Conservation (phyloP, 352 stramenopile species). For the Phytopythium chamaehyphon region DNA sequence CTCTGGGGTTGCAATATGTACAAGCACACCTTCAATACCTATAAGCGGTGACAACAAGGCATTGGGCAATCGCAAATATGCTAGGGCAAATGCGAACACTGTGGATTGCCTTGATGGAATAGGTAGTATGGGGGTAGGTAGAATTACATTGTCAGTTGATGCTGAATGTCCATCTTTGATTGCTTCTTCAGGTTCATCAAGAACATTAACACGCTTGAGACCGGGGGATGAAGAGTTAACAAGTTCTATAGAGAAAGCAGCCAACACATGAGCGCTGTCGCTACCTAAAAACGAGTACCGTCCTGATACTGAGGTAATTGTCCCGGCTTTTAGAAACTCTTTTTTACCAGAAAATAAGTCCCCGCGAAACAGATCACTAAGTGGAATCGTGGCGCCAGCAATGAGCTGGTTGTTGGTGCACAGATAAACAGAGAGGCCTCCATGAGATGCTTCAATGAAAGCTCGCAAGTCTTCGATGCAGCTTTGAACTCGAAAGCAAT, state of each 20-base stretch:
- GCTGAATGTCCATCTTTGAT: too few species aligned
- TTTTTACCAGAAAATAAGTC: constrained; percentile 10
- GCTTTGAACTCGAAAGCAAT: constrained; percentile 67
- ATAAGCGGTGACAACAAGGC: not conserved
- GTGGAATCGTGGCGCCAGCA: constrained; percentile 48
- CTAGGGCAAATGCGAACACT: not conserved
- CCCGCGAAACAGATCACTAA: constrained; percentile 25
- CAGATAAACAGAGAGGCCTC: constrained; percentile 51
- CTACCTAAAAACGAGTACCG: constrained; percentile 42
- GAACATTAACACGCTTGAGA: too few species aligned
- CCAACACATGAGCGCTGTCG: constrained; percentile 22
- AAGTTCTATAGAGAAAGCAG: not conserved
- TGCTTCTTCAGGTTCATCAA: too few species aligned
- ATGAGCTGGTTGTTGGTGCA: constrained; percentile 68
- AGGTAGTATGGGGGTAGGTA: too few species aligned
- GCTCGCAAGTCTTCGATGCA: constrained; percentile 37
- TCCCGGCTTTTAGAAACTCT: constrained; percentile 1
- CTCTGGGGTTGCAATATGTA: not conserved
- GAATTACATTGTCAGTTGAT: too few species aligned
- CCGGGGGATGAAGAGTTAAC: too few species aligned
- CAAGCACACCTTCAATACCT: not conserved
- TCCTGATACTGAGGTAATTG: constrained; percentile 18
- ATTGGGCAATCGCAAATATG: not conserved
- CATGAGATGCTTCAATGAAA: constrained; percentile 29
- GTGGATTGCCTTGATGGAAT: not conserved